Evolutionary conservation across 306 rosid species (phyloP).

Genomic region (Cicer arietinum): DNA sequence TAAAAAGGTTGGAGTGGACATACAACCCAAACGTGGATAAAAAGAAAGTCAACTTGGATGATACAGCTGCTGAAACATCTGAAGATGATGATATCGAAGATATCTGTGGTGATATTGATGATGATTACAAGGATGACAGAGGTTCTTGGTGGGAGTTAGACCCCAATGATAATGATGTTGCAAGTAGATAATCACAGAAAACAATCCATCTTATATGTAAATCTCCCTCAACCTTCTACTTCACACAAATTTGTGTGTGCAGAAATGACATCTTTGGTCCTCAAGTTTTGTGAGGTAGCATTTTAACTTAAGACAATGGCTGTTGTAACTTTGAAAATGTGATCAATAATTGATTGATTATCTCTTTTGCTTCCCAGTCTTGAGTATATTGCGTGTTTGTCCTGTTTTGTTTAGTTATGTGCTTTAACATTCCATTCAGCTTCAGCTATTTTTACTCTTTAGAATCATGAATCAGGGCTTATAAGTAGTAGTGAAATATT

Average conservation of each 20-base stretch:
- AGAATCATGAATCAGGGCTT: constrained; percentile 7
- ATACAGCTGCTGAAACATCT: constrained; percentile 39
- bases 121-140: constrained; percentile 45
- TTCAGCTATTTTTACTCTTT: constrained; percentile 11
- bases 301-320: constrained; percentile 19
- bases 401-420: constrained; percentile 3
- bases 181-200: constrained; percentile 5
- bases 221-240: constrained; percentile 20
- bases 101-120: constrained; percentile 46
- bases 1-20: constrained; percentile 81
- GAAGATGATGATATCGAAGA: constrained; percentile 52
- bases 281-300: constrained; percentile 38
- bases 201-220: constrained; percentile 31
- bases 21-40: constrained; percentile 64
- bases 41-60: constrained; percentile 39
- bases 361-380: constrained; percentile 13
- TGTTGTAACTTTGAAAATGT: constrained; percentile 34
- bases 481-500: constrained; percentile 13
- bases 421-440: constrained; percentile 10
- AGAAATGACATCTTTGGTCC: constrained; percentile 23
- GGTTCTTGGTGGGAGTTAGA: constrained; percentile 78
- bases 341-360: not conserved
- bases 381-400: not conserved
- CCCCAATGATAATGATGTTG: constrained; percentile 45
- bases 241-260: not conserved